Conservation (phyloP, 2,329 filamentous ascomycete species). For the Trichoderma koningii region DNA sequence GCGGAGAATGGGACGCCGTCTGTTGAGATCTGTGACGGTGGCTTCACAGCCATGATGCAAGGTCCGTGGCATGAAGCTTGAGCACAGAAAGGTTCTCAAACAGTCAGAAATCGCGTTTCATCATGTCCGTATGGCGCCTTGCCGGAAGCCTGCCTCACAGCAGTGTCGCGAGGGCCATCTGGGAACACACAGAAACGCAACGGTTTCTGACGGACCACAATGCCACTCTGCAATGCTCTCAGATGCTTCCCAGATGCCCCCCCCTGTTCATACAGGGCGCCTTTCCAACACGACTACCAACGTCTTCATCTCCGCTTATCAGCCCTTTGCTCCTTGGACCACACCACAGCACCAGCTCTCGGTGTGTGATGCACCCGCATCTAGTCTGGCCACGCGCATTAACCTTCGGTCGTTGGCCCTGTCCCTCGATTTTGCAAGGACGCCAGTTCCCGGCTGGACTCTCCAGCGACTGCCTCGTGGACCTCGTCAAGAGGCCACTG, state of each 20-base stretch:
- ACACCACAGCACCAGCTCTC: slow-evolving; percentile 45
- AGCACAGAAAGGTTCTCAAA: slow-evolving; percentile 51
- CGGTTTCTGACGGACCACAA: slow-evolving; percentile 36
- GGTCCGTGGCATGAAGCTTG: slow-evolving; percentile 43
- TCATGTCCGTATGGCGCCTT: slow-evolving; percentile 40
- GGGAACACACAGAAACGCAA: slow-evolving; percentile 52
- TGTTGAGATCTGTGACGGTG: slow-evolving; percentile 20
- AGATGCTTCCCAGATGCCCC: slow-evolving; percentile 41
- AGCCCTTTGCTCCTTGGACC: slow-evolving; percentile 44
- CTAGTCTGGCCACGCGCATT: slow-evolving; percentile 61
- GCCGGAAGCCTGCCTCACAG: slow-evolving; percentile 48
- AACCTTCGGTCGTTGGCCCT: slow-evolving; percentile 50
- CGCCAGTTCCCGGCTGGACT: slow-evolving; percentile 50
- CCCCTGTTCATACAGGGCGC: background rate
- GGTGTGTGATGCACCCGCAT: slow-evolving; percentile 49
- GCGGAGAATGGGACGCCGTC: slow-evolving; percentile 31
- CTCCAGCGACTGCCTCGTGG: slow-evolving; percentile 49
- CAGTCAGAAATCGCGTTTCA: slow-evolving; percentile 50
- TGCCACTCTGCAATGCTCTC: slow-evolving; percentile 48
- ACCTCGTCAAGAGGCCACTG: slow-evolving; percentile 44
- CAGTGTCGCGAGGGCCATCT: slow-evolving; percentile 43
- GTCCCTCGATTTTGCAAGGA: slow-evolving; percentile 47
- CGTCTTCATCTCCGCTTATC: slow-evolving; percentile 30
- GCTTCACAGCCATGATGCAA: slow-evolving; percentile 19
- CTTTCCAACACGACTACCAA: background rate